Percentiles rank a stretch among this genome's conserved stretches.
phyloP scores from a whole-genome alignment of 1,284 basidiomycete species.

The Cerioporus squamosus region DNA sequence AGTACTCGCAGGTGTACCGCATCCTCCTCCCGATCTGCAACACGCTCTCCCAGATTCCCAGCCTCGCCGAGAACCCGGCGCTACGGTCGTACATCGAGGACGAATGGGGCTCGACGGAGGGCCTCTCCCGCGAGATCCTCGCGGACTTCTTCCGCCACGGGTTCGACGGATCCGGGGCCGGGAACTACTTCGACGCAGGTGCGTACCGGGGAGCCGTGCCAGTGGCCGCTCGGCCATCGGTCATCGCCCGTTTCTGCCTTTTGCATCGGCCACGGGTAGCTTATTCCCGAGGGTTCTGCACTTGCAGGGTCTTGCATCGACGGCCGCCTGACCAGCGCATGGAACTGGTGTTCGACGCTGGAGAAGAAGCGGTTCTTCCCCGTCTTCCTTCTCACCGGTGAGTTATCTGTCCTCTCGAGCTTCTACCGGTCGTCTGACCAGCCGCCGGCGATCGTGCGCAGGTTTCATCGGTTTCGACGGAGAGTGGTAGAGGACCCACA shows the following conservation, averaged over 20 bases:
- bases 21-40: slow-evolving; percentile 84
- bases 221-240: no score
- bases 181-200: slow-evolving; percentile 80
- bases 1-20: slow-evolving; percentile 86
- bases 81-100: slow-evolving; percentile 76
- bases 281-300: neutral
- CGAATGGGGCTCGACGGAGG: slow-evolving; percentile 77
- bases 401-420: slow-evolving; percentile 22
- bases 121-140: slow-evolving; percentile 68
- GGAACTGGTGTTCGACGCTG: slow-evolving; percentile 83
- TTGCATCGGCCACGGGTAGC: neutral
- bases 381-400: slow-evolving; percentile 76
- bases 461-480: slow-evolving; percentile 86
- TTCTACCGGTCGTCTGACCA: neutral
- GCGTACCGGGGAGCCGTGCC: slow-evolving; percentile 30
- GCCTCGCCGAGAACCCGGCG: slow-evolving; percentile 65
- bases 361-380: slow-evolving; percentile 86
- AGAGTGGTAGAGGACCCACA: slow-evolving; percentile 57
- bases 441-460: slow-evolving; percentile 32
- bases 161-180: slow-evolving; percentile 82
- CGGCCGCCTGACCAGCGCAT: slow-evolving; percentile 76
- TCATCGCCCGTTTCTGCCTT: no score
- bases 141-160: slow-evolving; percentile 83
- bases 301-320: slow-evolving; percentile 54
- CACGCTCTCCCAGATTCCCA: slow-evolving; percentile 70